These are phyloP conservation scores for Davidsoniella australis DNA, from an alignment of 2,329 filamentous ascomycete genomes.

Conservation along the genomic window DNA sequence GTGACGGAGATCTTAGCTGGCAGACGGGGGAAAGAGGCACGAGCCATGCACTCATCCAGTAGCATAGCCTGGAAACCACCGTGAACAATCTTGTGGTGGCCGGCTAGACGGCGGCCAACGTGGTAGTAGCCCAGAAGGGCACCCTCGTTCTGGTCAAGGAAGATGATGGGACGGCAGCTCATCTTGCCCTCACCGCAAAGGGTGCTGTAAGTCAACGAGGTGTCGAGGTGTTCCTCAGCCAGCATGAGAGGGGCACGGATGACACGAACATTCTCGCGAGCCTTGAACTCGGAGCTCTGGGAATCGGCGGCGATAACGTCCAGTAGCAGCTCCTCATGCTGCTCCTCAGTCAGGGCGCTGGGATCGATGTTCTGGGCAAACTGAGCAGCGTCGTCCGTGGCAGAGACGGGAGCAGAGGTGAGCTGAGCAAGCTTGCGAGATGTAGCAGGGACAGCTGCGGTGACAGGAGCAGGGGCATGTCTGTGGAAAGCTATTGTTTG, in stretches of 20 bases:
- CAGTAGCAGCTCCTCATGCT: slow-evolving; percentile 11
- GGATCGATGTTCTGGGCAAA: slow-evolving; percentile 8
- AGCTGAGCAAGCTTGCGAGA: slow-evolving; percentile 9
- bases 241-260: slow-evolving; percentile 12
- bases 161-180: slow-evolving; percentile 12
- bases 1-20: slow-evolving; percentile 78
- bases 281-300: slow-evolving; percentile 8
- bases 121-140: slow-evolving; percentile 12
- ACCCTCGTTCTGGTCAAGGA: slow-evolving; percentile 11
- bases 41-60: slow-evolving; percentile 74
- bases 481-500: slow-evolving; percentile 2
- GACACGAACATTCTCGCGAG: slow-evolving; percentile 9
- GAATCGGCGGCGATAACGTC: slow-evolving; percentile 11
- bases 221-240: slow-evolving; percentile 10
- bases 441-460: background rate
- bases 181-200: slow-evolving; percentile 10
- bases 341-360: slow-evolving; percentile 2
- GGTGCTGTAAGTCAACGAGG: slow-evolving; percentile 10
- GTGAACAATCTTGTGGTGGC: slow-evolving; percentile 80
- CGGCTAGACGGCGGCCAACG: slow-evolving; percentile 62
- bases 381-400: slow-evolving; percentile 2
- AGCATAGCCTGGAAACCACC: slow-evolving; percentile 84
- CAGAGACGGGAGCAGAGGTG: slow-evolving; percentile 4
- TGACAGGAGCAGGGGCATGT: background rate
- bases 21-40: slow-evolving; percentile 75